Base-by-base conservation (phyloP, 139 green algal species). In the Eudorina sp. region DNA sequence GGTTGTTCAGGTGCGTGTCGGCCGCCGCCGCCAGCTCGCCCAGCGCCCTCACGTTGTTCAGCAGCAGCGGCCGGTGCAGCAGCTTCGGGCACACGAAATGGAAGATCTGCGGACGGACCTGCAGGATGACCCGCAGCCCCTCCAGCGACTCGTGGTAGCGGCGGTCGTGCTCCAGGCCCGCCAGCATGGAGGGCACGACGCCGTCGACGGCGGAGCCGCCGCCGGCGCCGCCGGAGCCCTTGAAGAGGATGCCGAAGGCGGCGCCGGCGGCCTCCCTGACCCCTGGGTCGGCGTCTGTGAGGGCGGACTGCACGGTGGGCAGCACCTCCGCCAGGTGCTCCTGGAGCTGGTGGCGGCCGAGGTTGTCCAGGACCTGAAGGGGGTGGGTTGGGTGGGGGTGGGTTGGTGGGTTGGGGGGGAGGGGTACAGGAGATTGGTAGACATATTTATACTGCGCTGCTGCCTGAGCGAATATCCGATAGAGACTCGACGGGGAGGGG, bases 241-340 rank as follows among this genome's bases (percentile, higher is more conserved):
- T 95, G 94, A 99, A 99, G 64, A 99, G 93, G 31, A 97, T 95
- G 84, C 90, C 93, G 84, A 99, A 98, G 0, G 97, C 97, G 2
- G 92, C 95, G 72, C 95, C 97, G 0, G 97, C 97, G 1, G 97
- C 97, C 90, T 97, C 94, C 16, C 93, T 86, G 40, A 98, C 96
- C 27, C 23, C 81, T 0, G 92, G 73, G 86, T 97, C 96, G 16
- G 84, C 45, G 86, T 99, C 97, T 73, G 94, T 97, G 36, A 99
- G 95, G 19, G 96, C 96, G 0, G 77, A 62, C 89, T 98, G 94
- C 34, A 99, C 94, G 11, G 96, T 93, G 21, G 96, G 95, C 69
- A 99, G 93, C 46, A 99, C 93, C 38, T 96, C 92, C 0, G 90
- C 79, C 70, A 99, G 91, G 92, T 99, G 92, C 83, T 98, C 94